Conservation (phyloP, 352 stramenopile genomes). For the Pythium chondricola region DNA sequence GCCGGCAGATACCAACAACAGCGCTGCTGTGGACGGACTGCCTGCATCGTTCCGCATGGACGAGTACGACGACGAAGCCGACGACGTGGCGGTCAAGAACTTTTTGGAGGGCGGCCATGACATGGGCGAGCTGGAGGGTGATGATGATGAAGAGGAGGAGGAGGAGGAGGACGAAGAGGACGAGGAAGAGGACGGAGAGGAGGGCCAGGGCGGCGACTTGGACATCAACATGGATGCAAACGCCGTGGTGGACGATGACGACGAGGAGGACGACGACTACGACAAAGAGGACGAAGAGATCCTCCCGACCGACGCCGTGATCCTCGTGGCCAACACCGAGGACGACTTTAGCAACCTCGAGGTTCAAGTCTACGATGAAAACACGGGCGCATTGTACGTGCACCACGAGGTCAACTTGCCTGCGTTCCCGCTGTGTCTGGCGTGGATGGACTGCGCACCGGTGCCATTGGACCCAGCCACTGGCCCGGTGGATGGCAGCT, state of each 20-base stretch:
- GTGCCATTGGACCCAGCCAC: constrained; percentile 46
- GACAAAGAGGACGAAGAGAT: constrained; percentile 94
- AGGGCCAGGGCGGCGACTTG: constrained; percentile 19
- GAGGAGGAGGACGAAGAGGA: constrained; percentile 35
- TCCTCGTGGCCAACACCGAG: constrained; percentile 96
- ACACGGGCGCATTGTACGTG: constrained; percentile 96
- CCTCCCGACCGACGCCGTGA: constrained; percentile 89
- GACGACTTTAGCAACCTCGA: constrained; percentile 98
- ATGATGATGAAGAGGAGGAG: constrained; percentile 31
- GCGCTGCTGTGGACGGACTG: constrained; percentile 32
- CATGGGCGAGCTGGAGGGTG: constrained; percentile 20
- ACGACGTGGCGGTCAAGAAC: constrained; percentile 77
- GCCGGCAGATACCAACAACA: constrained; percentile 23
- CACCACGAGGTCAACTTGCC: constrained; percentile 99
- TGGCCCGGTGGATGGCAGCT: constrained; percentile 90
- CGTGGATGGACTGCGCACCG: constrained; percentile 92
- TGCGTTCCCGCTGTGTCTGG: constrained; percentile 96
- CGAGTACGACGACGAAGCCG: constrained; percentile 84
- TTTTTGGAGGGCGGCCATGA: constrained; percentile 43
- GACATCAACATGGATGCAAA: constrained; percentile 53
- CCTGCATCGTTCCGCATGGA: constrained; percentile 81
- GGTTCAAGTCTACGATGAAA: constrained; percentile 98
- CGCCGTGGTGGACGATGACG: constrained; percentile 42
- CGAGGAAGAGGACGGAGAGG: constrained; percentile 33
- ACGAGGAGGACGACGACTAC: constrained; percentile 64